phyloP scores from a whole-genome alignment of 257 asterid species.

The Buddleja alternifolia region DNA sequence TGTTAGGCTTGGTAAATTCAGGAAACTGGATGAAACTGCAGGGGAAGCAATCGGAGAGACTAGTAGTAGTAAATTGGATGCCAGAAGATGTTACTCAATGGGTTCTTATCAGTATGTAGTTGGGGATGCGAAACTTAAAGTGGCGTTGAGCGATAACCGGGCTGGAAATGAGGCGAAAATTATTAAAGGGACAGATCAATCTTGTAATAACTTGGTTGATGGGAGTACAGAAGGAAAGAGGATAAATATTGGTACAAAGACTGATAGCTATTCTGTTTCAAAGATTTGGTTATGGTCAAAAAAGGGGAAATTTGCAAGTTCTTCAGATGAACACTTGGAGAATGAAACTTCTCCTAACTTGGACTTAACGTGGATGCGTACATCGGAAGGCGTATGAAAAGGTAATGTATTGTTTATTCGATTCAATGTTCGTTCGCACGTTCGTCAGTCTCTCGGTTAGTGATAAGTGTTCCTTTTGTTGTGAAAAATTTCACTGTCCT shows the following conservation, averaged over 20 bases:
- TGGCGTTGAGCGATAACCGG: constrained; percentile 58
- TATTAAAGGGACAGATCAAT: constrained; percentile 34
- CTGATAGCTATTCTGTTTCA: constrained; percentile 92
- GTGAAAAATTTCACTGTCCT: constrained; percentile 27
- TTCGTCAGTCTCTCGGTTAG: constrained; percentile 29
- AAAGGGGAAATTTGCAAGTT: constrained; percentile 71
- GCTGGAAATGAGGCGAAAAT: constrained; percentile 29
- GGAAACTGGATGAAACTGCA: constrained; percentile 40
- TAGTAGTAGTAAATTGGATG: constrained; percentile 86
- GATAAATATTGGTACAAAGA: constrained; percentile 77
- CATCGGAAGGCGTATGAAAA: constrained; percentile 41
- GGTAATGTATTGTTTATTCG: constrained; percentile 20
- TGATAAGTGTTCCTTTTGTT: constrained; percentile 22
- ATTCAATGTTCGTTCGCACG: constrained; percentile 36
- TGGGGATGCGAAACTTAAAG: constrained; percentile 71
- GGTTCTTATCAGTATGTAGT: constrained; percentile 96
- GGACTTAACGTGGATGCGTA: constrained; percentile 52
- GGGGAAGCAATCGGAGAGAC: constrained; percentile 63
- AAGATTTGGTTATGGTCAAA: constrained; percentile 98
- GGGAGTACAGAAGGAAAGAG: constrained; percentile 65
- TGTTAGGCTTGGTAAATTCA: constrained; percentile 64
- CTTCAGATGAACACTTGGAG: constrained; percentile 44
- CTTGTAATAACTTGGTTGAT: constrained; percentile 31
- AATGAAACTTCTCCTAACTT: constrained; percentile 40
- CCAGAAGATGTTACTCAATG: constrained; percentile 88